A percentile compares a stretch with the other conserved stretches of the same genome.
Conservation (phyloP, 768 basidiomycete species). For the Cantharellus anzutake region DNA sequence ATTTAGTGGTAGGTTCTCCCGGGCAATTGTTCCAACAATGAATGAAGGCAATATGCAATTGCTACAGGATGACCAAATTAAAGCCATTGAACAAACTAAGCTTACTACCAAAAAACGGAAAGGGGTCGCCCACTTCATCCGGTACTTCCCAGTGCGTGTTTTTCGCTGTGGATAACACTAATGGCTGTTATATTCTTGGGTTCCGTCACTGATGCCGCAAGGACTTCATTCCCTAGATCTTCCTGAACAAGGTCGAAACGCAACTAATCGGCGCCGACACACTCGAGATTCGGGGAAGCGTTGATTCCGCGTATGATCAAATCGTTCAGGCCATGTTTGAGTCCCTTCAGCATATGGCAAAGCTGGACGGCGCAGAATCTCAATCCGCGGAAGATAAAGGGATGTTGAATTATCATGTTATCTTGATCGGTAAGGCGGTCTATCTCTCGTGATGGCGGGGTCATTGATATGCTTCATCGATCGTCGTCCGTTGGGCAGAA, state of each 20-base stretch:
- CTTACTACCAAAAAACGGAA: slow-evolving; percentile 81
- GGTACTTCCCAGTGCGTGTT: slow-evolving; percentile 54
- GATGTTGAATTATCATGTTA: slow-evolving; percentile 89
- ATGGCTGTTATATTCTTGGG: background rate
- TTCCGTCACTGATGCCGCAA: background rate
- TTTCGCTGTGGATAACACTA: background rate
- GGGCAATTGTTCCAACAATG: background rate
- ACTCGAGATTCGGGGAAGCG: slow-evolving; percentile 54
- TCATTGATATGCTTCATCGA: background rate
- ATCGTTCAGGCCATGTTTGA: slow-evolving; percentile 88
- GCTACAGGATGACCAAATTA: slow-evolving; percentile 63
- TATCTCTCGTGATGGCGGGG: background rate
- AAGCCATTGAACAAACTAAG: slow-evolving; percentile 77
- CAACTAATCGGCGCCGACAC: slow-evolving; percentile 64
- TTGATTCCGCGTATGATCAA: slow-evolving; percentile 72
- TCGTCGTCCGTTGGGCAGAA: slow-evolving; percentile 28
- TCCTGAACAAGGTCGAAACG: slow-evolving; percentile 62
- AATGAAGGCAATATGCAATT: background rate
- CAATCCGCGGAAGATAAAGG: slow-evolving; percentile 74
- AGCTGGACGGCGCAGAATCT: slow-evolving; percentile 59
- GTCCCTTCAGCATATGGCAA: slow-evolving; percentile 86
- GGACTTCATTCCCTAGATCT: slow-evolving; percentile 20
- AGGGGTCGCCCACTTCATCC: slow-evolving; percentile 82
- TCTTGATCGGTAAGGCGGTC: slow-evolving; percentile 59
- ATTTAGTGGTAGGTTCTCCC: slow-evolving; percentile 23